Conservation (phyloP, 2,329 filamentous ascomycete genomes). For the Fusarium sp. region DNA sequence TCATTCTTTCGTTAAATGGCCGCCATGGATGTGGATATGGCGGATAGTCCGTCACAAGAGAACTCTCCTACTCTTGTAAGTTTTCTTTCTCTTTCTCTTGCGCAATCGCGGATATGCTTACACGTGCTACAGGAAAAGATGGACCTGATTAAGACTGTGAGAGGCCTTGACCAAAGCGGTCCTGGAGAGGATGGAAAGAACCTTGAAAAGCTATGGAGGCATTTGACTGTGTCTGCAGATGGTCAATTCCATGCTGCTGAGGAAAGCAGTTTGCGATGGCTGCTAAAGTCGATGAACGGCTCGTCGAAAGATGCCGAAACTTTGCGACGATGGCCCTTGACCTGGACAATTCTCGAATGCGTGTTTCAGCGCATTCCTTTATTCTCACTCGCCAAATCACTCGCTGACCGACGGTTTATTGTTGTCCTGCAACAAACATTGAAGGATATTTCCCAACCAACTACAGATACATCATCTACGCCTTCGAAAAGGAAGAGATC, state of each 20-base stretch:
- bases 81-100: background rate
- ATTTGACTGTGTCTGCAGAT: constrained; percentile 57
- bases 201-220: constrained; percentile 62
- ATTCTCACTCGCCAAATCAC: constrained; percentile 75
- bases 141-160: constrained; percentile 63
- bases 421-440: constrained; percentile 73
- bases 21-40: constrained; percentile 42
- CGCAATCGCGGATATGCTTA: constrained; percentile 32
- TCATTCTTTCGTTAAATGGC: constrained; percentile 11
- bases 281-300: constrained; percentile 71
- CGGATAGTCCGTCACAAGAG: constrained; percentile 15
- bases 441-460: constrained; percentile 63
- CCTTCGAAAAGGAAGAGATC: constrained; percentile 62
- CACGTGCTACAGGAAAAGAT: constrained; percentile 46
- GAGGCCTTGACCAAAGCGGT: constrained; percentile 66
- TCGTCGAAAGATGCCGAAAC: constrained; percentile 60
- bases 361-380: constrained; percentile 74
- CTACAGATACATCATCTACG: constrained; percentile 42
- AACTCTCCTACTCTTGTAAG: constrained; percentile 29
- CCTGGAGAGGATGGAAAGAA: constrained; percentile 59
- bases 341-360: constrained; percentile 71
- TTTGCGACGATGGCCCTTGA: constrained; percentile 65
- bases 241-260: constrained; percentile 64
- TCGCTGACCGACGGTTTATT: constrained; percentile 77
- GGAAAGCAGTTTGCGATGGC: constrained; percentile 69